Conservation (phyloP, 2,329 filamentous ascomycete species). For the Colletotrichum viniferum region DNA sequence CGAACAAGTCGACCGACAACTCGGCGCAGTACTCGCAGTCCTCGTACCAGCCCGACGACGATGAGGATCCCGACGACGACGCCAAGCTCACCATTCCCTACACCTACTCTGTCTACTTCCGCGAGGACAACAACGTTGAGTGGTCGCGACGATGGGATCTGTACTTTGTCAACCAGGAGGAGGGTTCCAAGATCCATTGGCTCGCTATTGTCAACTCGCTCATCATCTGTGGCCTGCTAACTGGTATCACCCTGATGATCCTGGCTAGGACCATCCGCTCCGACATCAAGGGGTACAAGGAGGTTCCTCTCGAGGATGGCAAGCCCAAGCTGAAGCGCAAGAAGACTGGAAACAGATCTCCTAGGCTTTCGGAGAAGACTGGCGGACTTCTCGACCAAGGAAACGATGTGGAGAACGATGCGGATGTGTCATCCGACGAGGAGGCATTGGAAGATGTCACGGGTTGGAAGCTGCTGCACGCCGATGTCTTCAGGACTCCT, state of each 20-base stretch:
- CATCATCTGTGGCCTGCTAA: slow-evolving; percentile 80
- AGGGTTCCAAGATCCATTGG: slow-evolving; percentile 84
- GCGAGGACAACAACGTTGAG: slow-evolving; percentile 79
- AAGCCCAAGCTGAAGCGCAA: slow-evolving; percentile 60
- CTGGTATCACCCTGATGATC: slow-evolving; percentile 81
- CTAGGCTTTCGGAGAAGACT: slow-evolving; percentile 51
- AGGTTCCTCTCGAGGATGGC: slow-evolving; percentile 69
- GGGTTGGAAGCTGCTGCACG: slow-evolving; percentile 88
- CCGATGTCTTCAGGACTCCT: slow-evolving; percentile 84
- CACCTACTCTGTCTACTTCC: slow-evolving; percentile 89
- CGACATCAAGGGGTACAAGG: slow-evolving; percentile 78
- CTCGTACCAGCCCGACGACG: slow-evolving; percentile 62
- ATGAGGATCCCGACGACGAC: slow-evolving; percentile 64
- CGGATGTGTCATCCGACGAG: slow-evolving; percentile 68
- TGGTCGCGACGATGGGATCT: slow-evolving; percentile 88
- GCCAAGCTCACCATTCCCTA: slow-evolving; percentile 77
- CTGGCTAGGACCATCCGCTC: slow-evolving; percentile 77
- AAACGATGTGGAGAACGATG: slow-evolving; percentile 55
- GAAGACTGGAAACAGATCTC: slow-evolving; percentile 36
- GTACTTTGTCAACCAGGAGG: slow-evolving; percentile 87
- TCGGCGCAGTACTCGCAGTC: slow-evolving; percentile 57
- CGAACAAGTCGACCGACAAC: slow-evolving; percentile 60
- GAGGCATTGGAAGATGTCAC: slow-evolving; percentile 79
- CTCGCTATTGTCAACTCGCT: slow-evolving; percentile 87
- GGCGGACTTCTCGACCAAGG: slow-evolving; percentile 65